Evolutionary conservation across 2,329 filamentous ascomycete species (phyloP).

Genomic region (Scortechinia acanthostroma): DNA sequence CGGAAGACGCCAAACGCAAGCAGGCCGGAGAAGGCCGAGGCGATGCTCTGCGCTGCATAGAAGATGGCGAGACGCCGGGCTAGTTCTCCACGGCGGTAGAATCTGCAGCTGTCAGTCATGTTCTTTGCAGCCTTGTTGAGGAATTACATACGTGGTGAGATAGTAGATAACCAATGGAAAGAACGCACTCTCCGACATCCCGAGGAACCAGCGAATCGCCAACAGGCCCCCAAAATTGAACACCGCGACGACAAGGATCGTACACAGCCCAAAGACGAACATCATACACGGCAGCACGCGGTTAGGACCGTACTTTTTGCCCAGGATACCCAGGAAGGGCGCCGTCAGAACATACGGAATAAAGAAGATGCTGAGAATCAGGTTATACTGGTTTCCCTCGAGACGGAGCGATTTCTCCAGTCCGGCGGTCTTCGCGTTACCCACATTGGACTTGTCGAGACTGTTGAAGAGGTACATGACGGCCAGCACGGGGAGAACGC

Average conservation of each 20-base stretch:
- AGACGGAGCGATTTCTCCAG: conserved; percentile 15
- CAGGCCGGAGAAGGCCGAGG: conserved; percentile 50
- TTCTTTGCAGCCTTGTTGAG: neutral
- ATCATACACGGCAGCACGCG: conserved; percentile 64
- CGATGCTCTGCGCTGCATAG: conserved; percentile 58
- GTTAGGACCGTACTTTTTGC: conserved; percentile 65
- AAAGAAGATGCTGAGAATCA: conserved; percentile 68
- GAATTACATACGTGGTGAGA: conserved; percentile 30
- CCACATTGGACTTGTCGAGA: conserved; percentile 29
- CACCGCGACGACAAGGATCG: conserved; percentile 45
- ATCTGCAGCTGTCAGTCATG: conserved; percentile 16
- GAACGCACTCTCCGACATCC: conserved; percentile 62
- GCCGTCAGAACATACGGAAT: conserved; percentile 69
- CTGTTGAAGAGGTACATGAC: conserved; percentile 45
- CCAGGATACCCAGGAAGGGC: conserved; percentile 48
- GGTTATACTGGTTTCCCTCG: conserved; percentile 59
- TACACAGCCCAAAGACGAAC: conserved; percentile 53
- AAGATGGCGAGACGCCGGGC: conserved; percentile 66
- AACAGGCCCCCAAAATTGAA: conserved; percentile 60
- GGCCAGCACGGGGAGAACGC: conserved; percentile 42
- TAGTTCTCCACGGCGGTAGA: conserved; percentile 67
- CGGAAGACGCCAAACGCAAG: conserved; percentile 56
- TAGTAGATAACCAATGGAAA: conserved; percentile 58
- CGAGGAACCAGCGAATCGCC: conserved; percentile 62
- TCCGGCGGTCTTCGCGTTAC: conserved; percentile 34